phyloP scores from a whole-genome alignment of 2,329 filamentous ascomycete species.

The Diaporthe australafricana region DNA sequence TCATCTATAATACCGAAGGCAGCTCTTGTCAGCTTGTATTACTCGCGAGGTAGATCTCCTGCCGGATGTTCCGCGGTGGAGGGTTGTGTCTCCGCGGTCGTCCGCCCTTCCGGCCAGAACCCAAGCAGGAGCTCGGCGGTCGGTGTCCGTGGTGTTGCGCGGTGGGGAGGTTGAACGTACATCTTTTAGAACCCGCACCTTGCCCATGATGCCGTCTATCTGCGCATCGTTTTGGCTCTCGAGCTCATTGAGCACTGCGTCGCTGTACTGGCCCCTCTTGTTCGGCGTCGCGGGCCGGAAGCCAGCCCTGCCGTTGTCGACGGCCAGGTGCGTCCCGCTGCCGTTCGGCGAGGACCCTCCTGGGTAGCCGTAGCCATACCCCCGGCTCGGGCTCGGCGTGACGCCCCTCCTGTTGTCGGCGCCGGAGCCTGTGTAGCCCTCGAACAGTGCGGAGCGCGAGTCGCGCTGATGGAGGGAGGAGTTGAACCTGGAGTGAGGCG shows the following conservation, averaged over 20 bases:
- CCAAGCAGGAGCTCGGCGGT: too few relatives aligned
- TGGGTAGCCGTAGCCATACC: constrained; percentile 66
- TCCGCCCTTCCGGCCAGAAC: too few relatives aligned
- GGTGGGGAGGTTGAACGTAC: constrained; percentile 62
- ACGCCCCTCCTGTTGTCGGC: constrained; percentile 54
- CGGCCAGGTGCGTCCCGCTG: constrained; percentile 47
- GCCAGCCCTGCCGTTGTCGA: constrained; percentile 46
- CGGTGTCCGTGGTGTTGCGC: background rate
- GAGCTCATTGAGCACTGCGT: constrained; percentile 90
- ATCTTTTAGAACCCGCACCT: constrained; percentile 90
- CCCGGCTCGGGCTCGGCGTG: constrained; percentile 59
- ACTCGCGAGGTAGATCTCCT: too few relatives aligned
- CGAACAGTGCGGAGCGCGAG: constrained; percentile 79
- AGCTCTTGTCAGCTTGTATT: constrained; percentile 10
- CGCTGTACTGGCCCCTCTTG: constrained; percentile 87
- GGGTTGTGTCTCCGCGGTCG: too few relatives aligned
- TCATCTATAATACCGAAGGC: constrained; percentile 70
- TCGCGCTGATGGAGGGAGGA: constrained; percentile 80
- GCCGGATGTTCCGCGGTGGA: too few relatives aligned
- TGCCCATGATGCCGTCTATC: constrained; percentile 89
- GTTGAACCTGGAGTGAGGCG: constrained; percentile 32
- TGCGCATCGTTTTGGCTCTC: constrained; percentile 96
- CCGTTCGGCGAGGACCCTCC: constrained; percentile 47
- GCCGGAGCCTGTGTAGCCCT: constrained; percentile 73
- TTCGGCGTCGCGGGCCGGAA: constrained; percentile 80